These are phyloP conservation scores for Phytophthora capsici DNA, from an alignment of 352 stramenopile species.

Conservation along the genomic window DNA sequence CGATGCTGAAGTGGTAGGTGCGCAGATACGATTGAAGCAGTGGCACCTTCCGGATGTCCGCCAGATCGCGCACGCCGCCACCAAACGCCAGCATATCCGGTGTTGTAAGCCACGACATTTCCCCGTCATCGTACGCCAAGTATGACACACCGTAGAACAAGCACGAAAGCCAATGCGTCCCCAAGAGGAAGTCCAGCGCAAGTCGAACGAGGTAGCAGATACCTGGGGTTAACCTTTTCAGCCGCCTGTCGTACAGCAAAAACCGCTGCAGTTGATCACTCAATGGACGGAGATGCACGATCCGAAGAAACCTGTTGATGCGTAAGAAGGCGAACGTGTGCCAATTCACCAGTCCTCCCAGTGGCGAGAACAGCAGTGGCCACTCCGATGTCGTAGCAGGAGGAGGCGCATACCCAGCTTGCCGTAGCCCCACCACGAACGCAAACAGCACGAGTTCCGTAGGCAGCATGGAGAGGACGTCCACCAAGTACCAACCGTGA, in stretches of 20 bases:
- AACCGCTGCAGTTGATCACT: constrained; percentile 56
- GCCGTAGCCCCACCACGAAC: constrained; percentile 21
- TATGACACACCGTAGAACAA: constrained; percentile 65
- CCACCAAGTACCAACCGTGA: constrained; percentile 53
- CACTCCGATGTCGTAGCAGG: constrained; percentile 30
- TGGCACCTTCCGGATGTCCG: constrained; percentile 44
- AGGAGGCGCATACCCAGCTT: constrained; percentile 22
- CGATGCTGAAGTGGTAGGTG: constrained; percentile 74
- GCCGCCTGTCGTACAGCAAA: constrained; percentile 55
- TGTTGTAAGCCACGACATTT: constrained; percentile 60
- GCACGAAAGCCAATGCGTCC: constrained; percentile 64
- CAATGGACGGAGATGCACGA: constrained; percentile 54
- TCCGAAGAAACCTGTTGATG: constrained; percentile 59
- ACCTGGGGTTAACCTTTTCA: constrained; percentile 30
- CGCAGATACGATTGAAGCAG: constrained; percentile 51
- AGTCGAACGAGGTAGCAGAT: constrained; percentile 54
- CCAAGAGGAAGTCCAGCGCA: constrained; percentile 54
- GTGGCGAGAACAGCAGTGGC: constrained; percentile 18
- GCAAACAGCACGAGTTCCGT: constrained; percentile 53
- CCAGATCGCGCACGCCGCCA: constrained; percentile 28
- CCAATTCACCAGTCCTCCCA: constrained; percentile 48
- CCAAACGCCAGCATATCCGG: constrained; percentile 65
- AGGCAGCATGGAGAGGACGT: constrained; percentile 55
- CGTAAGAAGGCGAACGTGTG: constrained; percentile 54
- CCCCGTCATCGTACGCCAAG: constrained; percentile 41